Evolutionary conservation across 78 protist species (phyloP).

Genomic region (Tieghemostelium lacteum): DNA sequence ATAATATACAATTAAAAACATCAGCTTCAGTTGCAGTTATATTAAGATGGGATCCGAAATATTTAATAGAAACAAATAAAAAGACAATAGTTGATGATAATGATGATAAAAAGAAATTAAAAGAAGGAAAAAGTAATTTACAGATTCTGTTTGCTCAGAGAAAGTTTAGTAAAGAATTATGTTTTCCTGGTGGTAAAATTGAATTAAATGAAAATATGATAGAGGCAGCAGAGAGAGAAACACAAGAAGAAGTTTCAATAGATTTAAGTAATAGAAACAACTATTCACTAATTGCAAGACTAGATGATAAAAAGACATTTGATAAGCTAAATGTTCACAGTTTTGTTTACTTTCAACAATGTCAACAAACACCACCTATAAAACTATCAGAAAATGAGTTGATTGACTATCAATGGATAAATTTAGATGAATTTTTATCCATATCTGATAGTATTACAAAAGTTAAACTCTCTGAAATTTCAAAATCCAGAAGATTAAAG

Average conservation of each 20-base stretch:
- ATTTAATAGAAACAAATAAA: no score
- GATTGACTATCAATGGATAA: conserved; percentile 58
- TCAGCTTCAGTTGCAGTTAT: conserved; percentile 15
- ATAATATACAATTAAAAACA: conserved; percentile 7
- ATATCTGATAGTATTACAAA: not conserved
- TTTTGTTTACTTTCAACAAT: conserved; percentile 60
- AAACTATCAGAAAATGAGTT: conserved; percentile 14
- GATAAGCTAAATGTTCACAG: conserved; percentile 36
- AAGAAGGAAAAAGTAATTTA: not conserved
- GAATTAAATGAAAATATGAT: not conserved
- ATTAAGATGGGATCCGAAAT: conserved; percentile 8
- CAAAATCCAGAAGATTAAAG: conserved; percentile 12
- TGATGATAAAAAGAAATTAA: not conserved
- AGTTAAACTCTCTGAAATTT: not conserved
- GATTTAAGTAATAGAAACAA: not conserved
- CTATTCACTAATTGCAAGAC: conserved; percentile 18
- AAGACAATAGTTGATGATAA: not conserved
- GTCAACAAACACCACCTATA: not conserved
- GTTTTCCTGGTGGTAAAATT: conserved; percentile 58
- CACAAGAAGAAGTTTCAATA: conserved; percentile 25
- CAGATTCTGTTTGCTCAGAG: conserved; percentile 14
- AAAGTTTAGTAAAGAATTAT: conserved; percentile 22
- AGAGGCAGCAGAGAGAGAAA: conserved; percentile 65
- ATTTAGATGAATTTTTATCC: not conserved
- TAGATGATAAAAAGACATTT: conserved; percentile 44